Evolutionary conservation across 148 eudicot species (phyloP).

Genomic region (Rhododendron molle): DNA sequence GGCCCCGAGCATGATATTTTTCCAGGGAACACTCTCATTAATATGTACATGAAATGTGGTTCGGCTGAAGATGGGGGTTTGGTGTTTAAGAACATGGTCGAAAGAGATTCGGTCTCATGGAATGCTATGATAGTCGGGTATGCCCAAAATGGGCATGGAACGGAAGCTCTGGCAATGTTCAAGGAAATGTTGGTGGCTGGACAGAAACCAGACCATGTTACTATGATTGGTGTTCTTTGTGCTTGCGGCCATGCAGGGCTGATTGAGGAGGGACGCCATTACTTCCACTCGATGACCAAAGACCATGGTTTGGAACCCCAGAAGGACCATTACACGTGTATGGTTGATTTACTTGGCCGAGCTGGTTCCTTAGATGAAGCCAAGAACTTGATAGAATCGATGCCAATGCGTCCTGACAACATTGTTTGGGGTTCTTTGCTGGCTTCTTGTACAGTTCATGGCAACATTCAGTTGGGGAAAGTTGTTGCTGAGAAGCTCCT

Average conservation of each 20-base stretch:
- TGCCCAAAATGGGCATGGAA: constrained; percentile 76
- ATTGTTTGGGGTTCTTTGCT: constrained; percentile 84
- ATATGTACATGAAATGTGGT: constrained; percentile 89
- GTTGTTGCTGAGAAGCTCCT: constrained; percentile 66
- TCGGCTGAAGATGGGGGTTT: constrained; percentile 56
- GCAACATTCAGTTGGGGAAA: constrained; percentile 63
- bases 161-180: constrained; percentile 54
- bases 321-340: constrained; percentile 76
- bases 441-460: constrained; percentile 70
- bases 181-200: constrained; percentile 49
- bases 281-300: constrained; percentile 53
- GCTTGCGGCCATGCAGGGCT: constrained; percentile 82
- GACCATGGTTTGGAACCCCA: constrained; percentile 48
- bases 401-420: constrained; percentile 74
- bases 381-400: constrained; percentile 45
- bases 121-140: constrained; percentile 74
- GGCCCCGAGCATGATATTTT: constrained; percentile 67
- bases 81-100: constrained; percentile 53
- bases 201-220: constrained; percentile 64
- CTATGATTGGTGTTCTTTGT: constrained; percentile 71
- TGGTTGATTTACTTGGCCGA: constrained; percentile 89
- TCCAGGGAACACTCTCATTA: constrained; percentile 78
- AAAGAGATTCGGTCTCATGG: constrained; percentile 68
- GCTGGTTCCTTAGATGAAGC: constrained; percentile 72
- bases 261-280: constrained; percentile 60